Percentiles rank a stretch among this genome's conserved stretches.
phyloP scores from a whole-genome alignment of 208 protist genomes.

The Leishmania braziliensis region DNA sequence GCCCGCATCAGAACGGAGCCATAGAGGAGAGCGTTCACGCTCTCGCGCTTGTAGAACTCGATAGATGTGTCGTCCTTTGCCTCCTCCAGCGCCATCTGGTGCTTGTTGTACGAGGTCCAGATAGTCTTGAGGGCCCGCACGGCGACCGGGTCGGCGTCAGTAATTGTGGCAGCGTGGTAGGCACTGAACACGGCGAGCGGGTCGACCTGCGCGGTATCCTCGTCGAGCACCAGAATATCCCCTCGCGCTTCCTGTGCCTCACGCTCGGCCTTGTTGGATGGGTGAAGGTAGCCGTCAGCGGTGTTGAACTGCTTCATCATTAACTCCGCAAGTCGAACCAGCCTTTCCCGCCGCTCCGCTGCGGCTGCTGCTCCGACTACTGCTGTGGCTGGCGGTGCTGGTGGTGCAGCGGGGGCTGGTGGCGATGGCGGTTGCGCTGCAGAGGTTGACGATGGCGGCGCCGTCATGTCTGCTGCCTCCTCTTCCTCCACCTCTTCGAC shows the following conservation, averaged over 20 bases:
- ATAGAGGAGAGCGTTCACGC: conserved; percentile 81
- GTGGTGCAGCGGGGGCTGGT: conserved; percentile 8
- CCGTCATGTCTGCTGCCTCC: conserved; percentile 10
- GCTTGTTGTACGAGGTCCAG: conserved; percentile 70
- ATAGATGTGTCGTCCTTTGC: conserved; percentile 38
- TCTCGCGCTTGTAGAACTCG: conserved; percentile 69
- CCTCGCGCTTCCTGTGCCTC: conserved; percentile 65
- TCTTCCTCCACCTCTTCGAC: conserved; percentile 43
- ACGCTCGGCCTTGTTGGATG: conserved; percentile 41
- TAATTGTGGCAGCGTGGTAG: conserved; percentile 52
- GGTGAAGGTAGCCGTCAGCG: conserved; percentile 81
- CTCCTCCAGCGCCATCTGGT: conserved; percentile 69
- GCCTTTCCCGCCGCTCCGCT: conserved; percentile 31
- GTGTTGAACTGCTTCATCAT: conserved; percentile 88
- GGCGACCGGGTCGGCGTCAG: conserved; percentile 42
- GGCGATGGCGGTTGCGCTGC: background rate
- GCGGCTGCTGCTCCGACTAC: background rate
- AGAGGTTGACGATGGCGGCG: background rate
- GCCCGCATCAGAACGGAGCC: conserved; percentile 76
- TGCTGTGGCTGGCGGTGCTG: conserved; percentile 19
- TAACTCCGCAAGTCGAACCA: conserved; percentile 63
- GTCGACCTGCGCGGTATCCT: conserved; percentile 73
- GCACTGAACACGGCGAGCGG: conserved; percentile 78
- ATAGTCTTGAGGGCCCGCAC: conserved; percentile 73
- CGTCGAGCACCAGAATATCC: conserved; percentile 62